Base-by-base conservation (phyloP, 768 basidiomycete genomes). In the Xerocomellus amylosporus region DNA sequence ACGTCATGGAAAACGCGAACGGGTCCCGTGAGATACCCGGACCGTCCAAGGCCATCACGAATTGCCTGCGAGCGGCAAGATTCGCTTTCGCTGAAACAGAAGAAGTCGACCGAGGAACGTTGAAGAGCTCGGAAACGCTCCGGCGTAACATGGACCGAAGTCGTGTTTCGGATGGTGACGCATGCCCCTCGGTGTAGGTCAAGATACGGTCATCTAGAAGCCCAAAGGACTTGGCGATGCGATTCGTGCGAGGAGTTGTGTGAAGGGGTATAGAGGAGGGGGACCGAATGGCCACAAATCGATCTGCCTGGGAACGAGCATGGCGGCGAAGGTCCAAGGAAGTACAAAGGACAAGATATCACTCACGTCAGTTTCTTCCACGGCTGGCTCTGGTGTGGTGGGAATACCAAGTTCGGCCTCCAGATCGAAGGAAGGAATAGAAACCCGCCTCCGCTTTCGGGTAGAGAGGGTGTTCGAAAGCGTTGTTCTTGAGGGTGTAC, bases 171-270 rank as follows among this genome's bases (percentile, higher is more conserved):
- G 72, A 67, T 22, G 67, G 54, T 5, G 64, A 60, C 44, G 62
- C 59, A 2, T 70, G 51, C 1, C 71, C 71, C 34, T 83, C 80
- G 38, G 74, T 72, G 65, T 76, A 86, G 44, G 73, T 80, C 50
- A 87, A 71, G 30, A 87, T 64, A 19, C 78, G 77, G 54, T 82
- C 81, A 58, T 81, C 80, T 8, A 79, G 59, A 36, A 87, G 75
- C 8, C 85, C 86, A 41, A 86, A 83, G 24, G 80, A 72, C 58
- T 80, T 79, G 59, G 83, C 81, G 42, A 87, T 84, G 20, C 86
- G 79, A 50, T 78, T 80, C n/a, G 86, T 84, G 17, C 86, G 81
- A 13, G 86, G 86, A 2, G 85, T 87, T 34, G 73, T 77, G 51
- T 82, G 78, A 43, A 87, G 77, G 4, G 86, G 85, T 8, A 84